Percentiles rank a stretch among this genome's conserved stretches.
These are phyloP conservation scores for Suillus brevipes DNA, from an alignment of 768 basidiomycete genomes.

Conservation along the genomic window DNA sequence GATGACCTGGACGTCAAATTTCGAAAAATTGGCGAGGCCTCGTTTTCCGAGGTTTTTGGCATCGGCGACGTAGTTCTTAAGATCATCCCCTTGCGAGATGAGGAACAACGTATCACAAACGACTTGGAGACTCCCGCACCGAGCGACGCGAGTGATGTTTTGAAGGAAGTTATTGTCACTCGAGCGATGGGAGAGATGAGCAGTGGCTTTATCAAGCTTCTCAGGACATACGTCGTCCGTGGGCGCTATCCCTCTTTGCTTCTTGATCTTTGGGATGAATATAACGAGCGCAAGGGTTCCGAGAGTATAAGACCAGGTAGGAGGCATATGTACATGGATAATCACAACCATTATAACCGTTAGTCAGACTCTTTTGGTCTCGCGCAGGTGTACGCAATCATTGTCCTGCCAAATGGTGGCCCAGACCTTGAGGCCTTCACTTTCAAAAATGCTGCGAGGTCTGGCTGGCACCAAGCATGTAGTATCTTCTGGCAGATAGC, in stretches of 20 bases:
- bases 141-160: conserved; percentile 71
- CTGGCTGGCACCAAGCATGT: conserved; percentile 84
- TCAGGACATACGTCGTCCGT: conserved; percentile 83
- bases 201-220: conserved; percentile 75
- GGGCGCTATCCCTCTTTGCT: conserved; percentile 82
- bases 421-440: conserved; percentile 85
- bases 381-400: conserved; percentile 83
- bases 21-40: conserved; percentile 93
- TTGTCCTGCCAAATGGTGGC: conserved; percentile 89
- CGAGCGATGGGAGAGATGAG: conserved; percentile 75
- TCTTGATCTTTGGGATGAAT: conserved; percentile 86
- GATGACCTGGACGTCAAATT: conserved; percentile 44
- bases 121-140: conserved; percentile 61
- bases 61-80: conserved; percentile 90
- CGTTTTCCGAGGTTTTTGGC: conserved; percentile 94
- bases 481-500: conserved; percentile 91
- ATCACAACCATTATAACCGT: conserved; percentile 12
- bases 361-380: conserved; percentile 68
- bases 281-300: conserved; percentile 69
- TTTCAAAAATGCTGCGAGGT: conserved; percentile 57
- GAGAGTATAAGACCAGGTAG: conserved; percentile 85
- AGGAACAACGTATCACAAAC: conserved; percentile 34
- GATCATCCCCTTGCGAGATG: conserved; percentile 74
- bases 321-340: conserved; percentile 16
- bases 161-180: conserved; percentile 81